Evolutionary conservation across 441 rosid species (phyloP).

Genomic region (Pelargonium citronellum): DNA sequence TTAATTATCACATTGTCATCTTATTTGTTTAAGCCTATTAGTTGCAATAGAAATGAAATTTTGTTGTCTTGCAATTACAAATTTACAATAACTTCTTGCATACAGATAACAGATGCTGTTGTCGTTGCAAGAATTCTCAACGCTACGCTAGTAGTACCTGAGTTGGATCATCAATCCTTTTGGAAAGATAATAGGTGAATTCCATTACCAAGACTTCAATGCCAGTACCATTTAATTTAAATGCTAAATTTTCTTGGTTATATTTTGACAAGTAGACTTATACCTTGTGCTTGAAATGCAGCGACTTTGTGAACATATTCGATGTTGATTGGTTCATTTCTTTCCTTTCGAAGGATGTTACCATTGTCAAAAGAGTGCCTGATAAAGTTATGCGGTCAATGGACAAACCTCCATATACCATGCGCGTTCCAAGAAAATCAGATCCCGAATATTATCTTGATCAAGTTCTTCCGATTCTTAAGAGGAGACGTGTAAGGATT

Average conservation of each 20-base stretch:
- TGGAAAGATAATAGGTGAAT: constrained; percentile 93
- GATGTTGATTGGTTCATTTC: constrained; percentile 91
- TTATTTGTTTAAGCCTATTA: constrained; percentile 8
- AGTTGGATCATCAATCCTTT: constrained; percentile 88
- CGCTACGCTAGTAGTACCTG: constrained; percentile 92
- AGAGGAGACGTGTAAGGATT: constrained; percentile 63
- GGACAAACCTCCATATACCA: constrained; percentile 94
- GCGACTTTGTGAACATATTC: constrained; percentile 81
- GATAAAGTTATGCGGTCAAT: constrained; percentile 81
- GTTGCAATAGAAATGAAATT: constrained; percentile 5
- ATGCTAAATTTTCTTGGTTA: constrained; percentile 12
- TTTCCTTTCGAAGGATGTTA: constrained; percentile 81
- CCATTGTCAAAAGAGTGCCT: constrained; percentile 87
- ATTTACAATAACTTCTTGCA: constrained; percentile 18
- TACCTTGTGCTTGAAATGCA: constrained; percentile 37
- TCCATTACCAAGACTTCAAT: constrained; percentile 12
- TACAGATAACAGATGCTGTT: constrained; percentile 94
- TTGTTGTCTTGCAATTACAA: constrained; percentile 14
- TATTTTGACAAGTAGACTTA: neutral
- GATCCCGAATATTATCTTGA: constrained; percentile 85
- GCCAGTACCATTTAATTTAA: constrained; percentile 7
- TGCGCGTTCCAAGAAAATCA: constrained; percentile 96
- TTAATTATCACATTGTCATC: neutral
- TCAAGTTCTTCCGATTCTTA: constrained; percentile 83
- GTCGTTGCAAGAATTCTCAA: constrained; percentile 88